A percentile compares a stretch with the other conserved stretches of the same genome.
Conservation (phyloP, 768 basidiomycete species). For the Trametes cinnabarina region DNA sequence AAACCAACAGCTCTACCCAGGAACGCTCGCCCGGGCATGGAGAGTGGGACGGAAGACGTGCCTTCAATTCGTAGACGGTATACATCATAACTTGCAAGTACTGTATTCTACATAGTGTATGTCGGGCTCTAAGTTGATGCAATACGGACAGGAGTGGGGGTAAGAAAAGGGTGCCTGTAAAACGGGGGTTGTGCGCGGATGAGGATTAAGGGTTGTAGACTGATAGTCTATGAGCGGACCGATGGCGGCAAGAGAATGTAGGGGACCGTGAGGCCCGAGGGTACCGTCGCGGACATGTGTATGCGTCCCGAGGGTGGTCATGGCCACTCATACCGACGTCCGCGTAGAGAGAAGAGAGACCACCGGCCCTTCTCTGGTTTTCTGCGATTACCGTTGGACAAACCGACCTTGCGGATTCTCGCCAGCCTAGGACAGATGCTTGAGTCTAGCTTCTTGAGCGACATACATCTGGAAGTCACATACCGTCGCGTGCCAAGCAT, state of each 20-base stretch:
- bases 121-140: background rate
- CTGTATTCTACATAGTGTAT: conserved; percentile 13
- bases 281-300: background rate
- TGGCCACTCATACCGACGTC: conserved; percentile 12
- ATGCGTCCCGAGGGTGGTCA: background rate
- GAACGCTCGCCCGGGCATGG: conserved; percentile 2
- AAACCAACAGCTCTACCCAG: background rate
- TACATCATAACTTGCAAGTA: conserved; percentile 17
- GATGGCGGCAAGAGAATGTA: conserved; percentile 1
- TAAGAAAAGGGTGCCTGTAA: background rate
- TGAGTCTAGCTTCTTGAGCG: background rate
- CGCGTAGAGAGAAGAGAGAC: conserved; percentile 23
- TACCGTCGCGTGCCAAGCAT: conserved; percentile 24
- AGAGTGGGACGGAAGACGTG: background rate
- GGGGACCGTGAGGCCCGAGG: background rate
- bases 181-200: background rate
- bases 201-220: too few relatives aligned
- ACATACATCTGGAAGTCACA: background rate
- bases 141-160: background rate
- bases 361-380: conserved; percentile 15
- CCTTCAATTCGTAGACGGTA: background rate
- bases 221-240: background rate
- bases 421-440: conserved; percentile 18
- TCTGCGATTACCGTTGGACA: conserved; percentile 22
- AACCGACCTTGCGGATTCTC: conserved; percentile 29